A percentile compares a stretch with the other conserved stretches of the same genome.
Conservation (phyloP, 23 red algal species). For the Gracilaria caudata region DNA sequence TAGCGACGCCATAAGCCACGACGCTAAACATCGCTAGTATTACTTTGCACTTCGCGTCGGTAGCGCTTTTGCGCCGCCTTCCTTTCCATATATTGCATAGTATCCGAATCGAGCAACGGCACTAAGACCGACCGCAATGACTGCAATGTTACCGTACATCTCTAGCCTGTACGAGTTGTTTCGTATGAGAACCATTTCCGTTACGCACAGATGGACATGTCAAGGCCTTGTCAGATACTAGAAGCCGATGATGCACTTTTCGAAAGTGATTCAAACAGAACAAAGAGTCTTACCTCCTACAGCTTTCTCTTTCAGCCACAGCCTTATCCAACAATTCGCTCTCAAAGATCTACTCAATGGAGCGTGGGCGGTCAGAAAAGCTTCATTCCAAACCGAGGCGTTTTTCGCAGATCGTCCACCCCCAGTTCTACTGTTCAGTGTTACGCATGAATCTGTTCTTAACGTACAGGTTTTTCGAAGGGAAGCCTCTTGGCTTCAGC, state of each 20-base stretch:
- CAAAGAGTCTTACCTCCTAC: slow-evolving; percentile 38
- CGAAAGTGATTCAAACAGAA: not conserved
- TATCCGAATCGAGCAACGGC: slow-evolving; percentile 59
- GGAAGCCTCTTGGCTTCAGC: slow-evolving; percentile 50
- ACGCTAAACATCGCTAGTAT: not conserved
- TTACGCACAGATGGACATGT: not conserved
- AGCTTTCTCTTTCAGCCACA: slow-evolving; percentile 18
- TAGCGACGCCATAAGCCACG: not conserved
- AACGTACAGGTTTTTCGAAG: slow-evolving; percentile 67
- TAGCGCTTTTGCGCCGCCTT: slow-evolving; percentile 55
- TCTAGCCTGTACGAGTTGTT: slow-evolving; percentile 30
- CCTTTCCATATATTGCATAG: slow-evolving; percentile 61
- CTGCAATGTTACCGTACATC: slow-evolving; percentile 34
- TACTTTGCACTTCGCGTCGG: slow-evolving; percentile 26
- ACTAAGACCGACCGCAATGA: slow-evolving; percentile 36
- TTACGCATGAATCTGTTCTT: not conserved
- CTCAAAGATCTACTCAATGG: slow-evolving; percentile 52
- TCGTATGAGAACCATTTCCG: not conserved
- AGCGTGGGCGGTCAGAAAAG: not conserved
- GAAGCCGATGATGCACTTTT: not conserved
- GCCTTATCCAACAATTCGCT: slow-evolving; percentile 50
- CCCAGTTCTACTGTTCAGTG: not conserved
- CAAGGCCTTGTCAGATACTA: not conserved
- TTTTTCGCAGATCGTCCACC: not conserved
- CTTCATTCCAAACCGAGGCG: not conserved